Evolutionary conservation across 805 yeast species (phyloP), one percentile per base, ranked within the genome.

Genomic region (Brettanomyces custersianus): DNA sequence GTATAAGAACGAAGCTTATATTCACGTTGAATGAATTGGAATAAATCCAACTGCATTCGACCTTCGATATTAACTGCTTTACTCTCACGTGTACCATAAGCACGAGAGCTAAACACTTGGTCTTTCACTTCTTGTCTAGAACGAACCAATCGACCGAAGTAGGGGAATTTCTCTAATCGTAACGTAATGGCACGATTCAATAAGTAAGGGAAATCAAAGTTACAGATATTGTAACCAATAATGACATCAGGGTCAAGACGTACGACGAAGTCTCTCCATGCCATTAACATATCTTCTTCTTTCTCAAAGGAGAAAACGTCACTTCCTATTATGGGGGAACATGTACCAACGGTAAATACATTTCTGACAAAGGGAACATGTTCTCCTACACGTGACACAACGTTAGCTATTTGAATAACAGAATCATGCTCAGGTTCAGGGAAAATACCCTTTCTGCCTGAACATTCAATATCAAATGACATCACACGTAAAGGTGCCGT

Each of bases 391-490:
- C 74, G 66, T 49, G 85, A 80, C 2, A 90, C 94, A 20, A 92
- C 96, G 52, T 86, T 90, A 5, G 98, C 98, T 43, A 92, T 94
- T 60, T 94, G 98, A 52, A 92, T 92, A 8, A 92, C 95, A 0
- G 96, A 82, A 62, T 92, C 99, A 32, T 75, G 71, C 42, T 82
- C 82, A 2, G 99, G 80, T 52, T 92, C 98, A 1, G 99, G 98
- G 57, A 92, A 92, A 10, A 92, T 72, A 36, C 98, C 98, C 45
- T 85, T 82, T 59, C 99, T 75, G 31, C 98, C 98, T 3, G 98
- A 92, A 70, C 99, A 92, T 60, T 92, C 99, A 42, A 92, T 92
- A 68, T 92, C 99, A 57, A 92, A 90, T 9, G 96, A 87, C 46
- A 92, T 65, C 33, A 92, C 78, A 51, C 99, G 79, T 40, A 92